Percentiles rank a stretch among this genome's conserved stretches.
These are phyloP conservation scores for Bipolaris zeicola DNA, from an alignment of 2,329 filamentous ascomycete species.

Conservation along the genomic window DNA sequence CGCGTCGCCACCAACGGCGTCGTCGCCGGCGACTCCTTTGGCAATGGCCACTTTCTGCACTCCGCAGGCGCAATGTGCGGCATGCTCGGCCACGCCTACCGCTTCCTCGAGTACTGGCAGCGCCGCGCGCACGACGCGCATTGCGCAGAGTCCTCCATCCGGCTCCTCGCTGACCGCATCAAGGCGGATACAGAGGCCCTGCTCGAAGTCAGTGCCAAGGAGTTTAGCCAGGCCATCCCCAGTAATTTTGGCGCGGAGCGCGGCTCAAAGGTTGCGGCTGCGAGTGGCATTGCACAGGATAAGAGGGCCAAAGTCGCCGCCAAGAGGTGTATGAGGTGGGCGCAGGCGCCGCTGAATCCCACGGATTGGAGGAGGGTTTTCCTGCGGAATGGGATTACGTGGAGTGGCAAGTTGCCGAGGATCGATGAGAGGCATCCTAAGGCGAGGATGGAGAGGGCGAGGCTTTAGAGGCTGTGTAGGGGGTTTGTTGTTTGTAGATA, in stretches of 20 bases:
- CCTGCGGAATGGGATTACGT: constrained; percentile 20
- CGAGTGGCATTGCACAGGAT: constrained; percentile 18
- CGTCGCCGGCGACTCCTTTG: constrained; percentile 24
- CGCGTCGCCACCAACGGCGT: constrained; percentile 22
- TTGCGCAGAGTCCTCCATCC: constrained; percentile 17
- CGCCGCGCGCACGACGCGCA: constrained; percentile 12
- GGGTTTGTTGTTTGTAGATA: not conserved
- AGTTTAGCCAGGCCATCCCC: constrained; percentile 24
- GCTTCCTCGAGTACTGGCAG: constrained; percentile 24
- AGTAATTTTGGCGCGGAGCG: constrained; percentile 25
- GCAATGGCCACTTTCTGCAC: constrained; percentile 24
- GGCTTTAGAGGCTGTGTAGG: not conserved
- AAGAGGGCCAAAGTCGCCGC: constrained; percentile 13
- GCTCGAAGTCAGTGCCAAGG: constrained; percentile 25
- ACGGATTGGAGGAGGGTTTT: constrained; percentile 25
- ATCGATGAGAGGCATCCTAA: constrained; percentile 16
- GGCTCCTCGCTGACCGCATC: constrained; percentile 21
- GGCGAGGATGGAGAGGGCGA: constrained; percentile 1
- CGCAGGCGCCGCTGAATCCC: constrained; percentile 20
- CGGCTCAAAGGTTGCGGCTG: constrained; percentile 17
- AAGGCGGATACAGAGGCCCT: constrained; percentile 21
- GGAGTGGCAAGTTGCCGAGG: constrained; percentile 16
- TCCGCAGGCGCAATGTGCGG: constrained; percentile 25
- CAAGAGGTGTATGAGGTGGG: constrained; percentile 13
- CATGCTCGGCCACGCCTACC: constrained; percentile 24